Percentiles rank a stretch among this genome's conserved stretches.
Conservation (phyloP, 345 rosid species). For the Populus euphratica region DNA sequence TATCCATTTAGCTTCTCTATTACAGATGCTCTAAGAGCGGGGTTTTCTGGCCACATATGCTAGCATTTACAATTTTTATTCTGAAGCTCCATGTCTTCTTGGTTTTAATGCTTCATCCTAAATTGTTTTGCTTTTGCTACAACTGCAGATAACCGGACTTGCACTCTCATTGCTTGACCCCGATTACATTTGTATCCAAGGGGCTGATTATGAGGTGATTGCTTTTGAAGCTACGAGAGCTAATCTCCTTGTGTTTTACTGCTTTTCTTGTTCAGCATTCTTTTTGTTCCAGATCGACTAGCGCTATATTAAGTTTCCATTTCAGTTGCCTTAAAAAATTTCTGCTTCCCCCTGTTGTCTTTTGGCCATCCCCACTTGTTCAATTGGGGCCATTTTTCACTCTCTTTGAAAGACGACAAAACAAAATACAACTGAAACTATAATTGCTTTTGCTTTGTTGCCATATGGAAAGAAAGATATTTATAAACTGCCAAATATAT, state of each 20-base stretch:
- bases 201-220: slow-evolving; percentile 67
- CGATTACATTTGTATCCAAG: slow-evolving; percentile 54
- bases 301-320: neutral
- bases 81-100: neutral
- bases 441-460: neutral
- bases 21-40: neutral
- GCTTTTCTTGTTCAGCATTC: neutral
- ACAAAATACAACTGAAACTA: neutral
- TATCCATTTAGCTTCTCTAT: too few species aligned
- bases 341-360: neutral
- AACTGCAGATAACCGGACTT: slow-evolving; percentile 62
- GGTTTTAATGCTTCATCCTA: neutral
- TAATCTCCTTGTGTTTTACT: neutral
- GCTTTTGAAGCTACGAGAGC: neutral
- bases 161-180: slow-evolving; percentile 58
- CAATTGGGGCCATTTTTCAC: neutral
- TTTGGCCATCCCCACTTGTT: neutral
- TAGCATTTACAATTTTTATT: neutral
- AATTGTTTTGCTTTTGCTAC: slow-evolving; percentile 9
- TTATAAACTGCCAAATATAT: neutral
- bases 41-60: neutral
- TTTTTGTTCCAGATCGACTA: neutral
- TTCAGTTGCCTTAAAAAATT: neutral
- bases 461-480: neutral
- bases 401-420: neutral